phyloP scores from a whole-genome alignment of 176 grass and related monocot genomes.

The Carex kokanica region DNA sequence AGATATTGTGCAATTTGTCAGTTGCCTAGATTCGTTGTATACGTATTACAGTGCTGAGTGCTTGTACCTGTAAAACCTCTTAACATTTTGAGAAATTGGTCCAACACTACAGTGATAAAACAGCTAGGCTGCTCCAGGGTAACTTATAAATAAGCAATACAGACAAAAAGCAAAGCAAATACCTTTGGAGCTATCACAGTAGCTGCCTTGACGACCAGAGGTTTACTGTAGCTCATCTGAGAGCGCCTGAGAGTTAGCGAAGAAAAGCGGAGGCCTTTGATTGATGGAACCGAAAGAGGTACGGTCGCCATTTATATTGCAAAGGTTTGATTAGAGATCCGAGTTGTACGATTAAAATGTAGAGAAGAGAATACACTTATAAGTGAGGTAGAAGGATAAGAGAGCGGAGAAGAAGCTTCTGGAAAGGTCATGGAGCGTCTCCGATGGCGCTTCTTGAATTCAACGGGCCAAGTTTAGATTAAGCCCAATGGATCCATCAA shows the following conservation, averaged over 20 bases:
- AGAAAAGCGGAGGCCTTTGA: slow-evolving; percentile 34
- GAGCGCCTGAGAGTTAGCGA: neutral
- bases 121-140: neutral
- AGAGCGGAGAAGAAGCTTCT: slow-evolving; percentile 35
- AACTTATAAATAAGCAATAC: neutral
- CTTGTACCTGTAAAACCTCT: neutral
- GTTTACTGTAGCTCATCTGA: slow-evolving; percentile 10
- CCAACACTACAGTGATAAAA: neutral
- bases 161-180: slow-evolving; percentile 11
- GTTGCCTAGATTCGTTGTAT: neutral
- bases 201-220: slow-evolving; percentile 50
- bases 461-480: neutral
- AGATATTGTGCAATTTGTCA: neutral
- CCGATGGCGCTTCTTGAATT: neutral
- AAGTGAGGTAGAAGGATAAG: neutral
- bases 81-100: neutral
- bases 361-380: neutral
- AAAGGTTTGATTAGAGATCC: slow-evolving; percentile 12
- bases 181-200: slow-evolving; percentile 73
- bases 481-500: neutral
- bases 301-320: slow-evolving; percentile 31
- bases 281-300: slow-evolving; percentile 29
- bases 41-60: neutral
- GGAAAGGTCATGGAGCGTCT: slow-evolving; percentile 15
- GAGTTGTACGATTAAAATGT: neutral